Percentiles rank a stretch among this genome's conserved stretches.
phyloP scores from a whole-genome alignment of 225 moss, liverwort and hornwort genomes.

The Antitrichia curtipendula region DNA sequence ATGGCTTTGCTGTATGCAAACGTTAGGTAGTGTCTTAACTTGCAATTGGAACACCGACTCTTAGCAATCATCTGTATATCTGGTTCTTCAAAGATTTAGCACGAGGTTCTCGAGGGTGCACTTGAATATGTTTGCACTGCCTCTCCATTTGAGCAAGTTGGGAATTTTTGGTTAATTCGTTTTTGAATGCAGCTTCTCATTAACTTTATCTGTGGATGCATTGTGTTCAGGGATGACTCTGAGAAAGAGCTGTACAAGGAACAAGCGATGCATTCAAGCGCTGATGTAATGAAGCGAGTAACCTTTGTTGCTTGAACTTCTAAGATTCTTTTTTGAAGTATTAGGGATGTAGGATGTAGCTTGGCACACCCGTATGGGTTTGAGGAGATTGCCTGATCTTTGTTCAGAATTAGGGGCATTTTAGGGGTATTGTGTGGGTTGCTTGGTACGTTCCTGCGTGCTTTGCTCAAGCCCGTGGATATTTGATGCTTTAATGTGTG shows the following conservation, averaged over 20 bases:
- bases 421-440: background rate
- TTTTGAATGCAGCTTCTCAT: background rate
- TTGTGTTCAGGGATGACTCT: slow-evolving; percentile 30
- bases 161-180: background rate
- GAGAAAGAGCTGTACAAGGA: slow-evolving; percentile 50
- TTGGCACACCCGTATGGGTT: background rate
- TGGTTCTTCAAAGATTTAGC: background rate
- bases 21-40: background rate
- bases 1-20: background rate
- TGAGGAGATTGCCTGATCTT: background rate
- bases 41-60: background rate
- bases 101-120: background rate
- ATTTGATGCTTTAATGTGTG: background rate
- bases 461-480: background rate
- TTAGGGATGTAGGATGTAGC: background rate
- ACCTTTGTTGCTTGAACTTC: background rate
- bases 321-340: background rate
- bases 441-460: background rate
- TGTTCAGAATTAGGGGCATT: background rate
- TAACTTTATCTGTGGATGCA: background rate
- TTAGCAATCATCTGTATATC: background rate
- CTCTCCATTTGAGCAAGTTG: background rate
- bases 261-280: slow-evolving; percentile 32
- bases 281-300: slow-evolving; percentile 25
- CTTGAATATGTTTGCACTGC: background rate